Percentiles rank a stretch among this genome's conserved stretches.
These are phyloP conservation scores for Rhodomyrtus psidioides DNA, from an alignment of 441 rosid species.

Conservation along the genomic window DNA sequence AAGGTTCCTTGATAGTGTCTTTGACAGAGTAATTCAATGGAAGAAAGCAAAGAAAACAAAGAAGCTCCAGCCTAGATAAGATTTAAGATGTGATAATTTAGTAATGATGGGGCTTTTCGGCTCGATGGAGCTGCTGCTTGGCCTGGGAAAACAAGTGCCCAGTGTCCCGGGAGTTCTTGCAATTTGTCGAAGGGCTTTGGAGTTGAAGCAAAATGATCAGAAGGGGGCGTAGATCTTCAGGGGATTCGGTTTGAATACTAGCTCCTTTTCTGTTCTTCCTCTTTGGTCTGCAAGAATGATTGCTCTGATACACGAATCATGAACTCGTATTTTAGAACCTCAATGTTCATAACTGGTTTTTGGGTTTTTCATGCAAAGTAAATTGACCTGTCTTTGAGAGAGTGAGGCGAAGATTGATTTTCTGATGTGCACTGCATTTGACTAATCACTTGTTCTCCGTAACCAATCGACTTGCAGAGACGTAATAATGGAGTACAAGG, in stretches of 20 bases:
- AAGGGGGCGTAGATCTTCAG: not conserved
- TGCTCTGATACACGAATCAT: not conserved
- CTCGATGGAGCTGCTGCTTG: not conserved
- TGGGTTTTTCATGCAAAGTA: not conserved
- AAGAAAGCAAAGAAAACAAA: not conserved
- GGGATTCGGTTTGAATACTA: not conserved
- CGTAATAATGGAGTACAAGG: not conserved
- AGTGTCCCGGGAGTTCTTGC: not conserved
- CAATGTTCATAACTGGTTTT: not conserved
- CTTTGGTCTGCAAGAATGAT: not conserved
- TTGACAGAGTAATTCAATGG: not conserved
- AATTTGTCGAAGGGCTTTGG: not conserved
- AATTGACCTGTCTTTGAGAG: not conserved
- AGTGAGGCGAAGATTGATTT: not conserved
- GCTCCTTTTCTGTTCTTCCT: not conserved
- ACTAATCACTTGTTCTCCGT: not conserved
- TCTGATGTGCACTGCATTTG: not conserved
- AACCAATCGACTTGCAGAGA: not conserved
- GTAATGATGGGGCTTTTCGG: not conserved
- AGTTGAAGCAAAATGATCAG: not conserved
- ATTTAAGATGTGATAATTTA: not conserved
- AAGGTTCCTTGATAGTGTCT: not conserved
- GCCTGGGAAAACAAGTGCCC: not conserved
- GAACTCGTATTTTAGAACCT: not conserved
- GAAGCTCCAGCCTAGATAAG: not conserved